Conservation (phyloP, 306 rosid genomes). For the Cucurbita argyrosperma region DNA sequence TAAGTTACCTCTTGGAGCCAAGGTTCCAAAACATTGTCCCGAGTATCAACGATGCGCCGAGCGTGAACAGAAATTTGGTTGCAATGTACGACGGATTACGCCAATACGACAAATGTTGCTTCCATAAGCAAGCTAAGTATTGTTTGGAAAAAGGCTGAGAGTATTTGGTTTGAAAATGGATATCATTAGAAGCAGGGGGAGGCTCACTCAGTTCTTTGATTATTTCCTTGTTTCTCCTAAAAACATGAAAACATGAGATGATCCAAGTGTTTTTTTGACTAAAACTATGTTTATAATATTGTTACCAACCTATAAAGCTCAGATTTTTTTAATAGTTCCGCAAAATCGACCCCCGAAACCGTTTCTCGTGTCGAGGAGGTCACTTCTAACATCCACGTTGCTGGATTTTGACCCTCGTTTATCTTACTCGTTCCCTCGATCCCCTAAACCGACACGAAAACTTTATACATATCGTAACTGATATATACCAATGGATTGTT, state of each 20-base stretch:
- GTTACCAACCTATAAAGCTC: slow-evolving; percentile 24
- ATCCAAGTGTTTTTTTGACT: background rate
- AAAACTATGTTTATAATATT: background rate
- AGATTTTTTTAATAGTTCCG: slow-evolving; percentile 15
- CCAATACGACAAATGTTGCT: slow-evolving; percentile 56
- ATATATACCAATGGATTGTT: background rate
- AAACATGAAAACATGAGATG: slow-evolving; percentile 12
- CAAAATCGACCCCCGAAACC: slow-evolving; percentile 19
- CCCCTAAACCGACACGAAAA: slow-evolving; percentile 9
- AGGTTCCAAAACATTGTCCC: slow-evolving; percentile 51
- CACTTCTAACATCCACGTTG: slow-evolving; percentile 42
- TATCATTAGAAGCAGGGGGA: slow-evolving; percentile 35
- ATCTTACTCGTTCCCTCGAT: slow-evolving; percentile 19
- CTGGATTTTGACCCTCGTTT: slow-evolving; percentile 27
- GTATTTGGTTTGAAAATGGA: slow-evolving; percentile 31
- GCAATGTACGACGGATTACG: slow-evolving; percentile 49
- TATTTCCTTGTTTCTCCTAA: slow-evolving; percentile 46
- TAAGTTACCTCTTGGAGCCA: slow-evolving; percentile 40
- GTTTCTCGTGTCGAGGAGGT: slow-evolving; percentile 22
- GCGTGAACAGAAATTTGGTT: slow-evolving; percentile 30
- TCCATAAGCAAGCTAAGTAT: slow-evolving; percentile 53
- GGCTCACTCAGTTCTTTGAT: slow-evolving; percentile 41
- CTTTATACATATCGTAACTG: background rate
- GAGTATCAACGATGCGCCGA: slow-evolving; percentile 25
- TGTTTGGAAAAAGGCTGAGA: slow-evolving; percentile 32